A percentile compares a stretch with the other conserved stretches of the same genome.
These are phyloP conservation scores for Wickerhamiella alocasiicola DNA, from an alignment of 805 yeast genomes.

Conservation along the genomic window DNA sequence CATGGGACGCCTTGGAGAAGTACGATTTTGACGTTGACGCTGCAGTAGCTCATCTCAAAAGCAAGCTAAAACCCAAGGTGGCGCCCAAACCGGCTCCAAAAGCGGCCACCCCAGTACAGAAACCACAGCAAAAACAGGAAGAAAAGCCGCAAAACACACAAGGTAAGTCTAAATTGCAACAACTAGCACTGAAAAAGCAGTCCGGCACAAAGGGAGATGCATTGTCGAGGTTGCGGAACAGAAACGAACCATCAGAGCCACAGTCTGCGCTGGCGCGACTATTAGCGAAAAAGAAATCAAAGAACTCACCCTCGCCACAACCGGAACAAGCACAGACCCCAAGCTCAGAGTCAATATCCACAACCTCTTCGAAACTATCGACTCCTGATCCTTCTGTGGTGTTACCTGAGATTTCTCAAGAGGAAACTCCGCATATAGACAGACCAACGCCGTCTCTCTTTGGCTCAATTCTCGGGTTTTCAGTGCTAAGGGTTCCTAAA, in stretches of 20 bases:
- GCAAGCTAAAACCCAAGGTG: conserved; percentile 13
- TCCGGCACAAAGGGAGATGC: conserved; percentile 3
- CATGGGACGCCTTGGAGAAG: conserved; percentile 19
- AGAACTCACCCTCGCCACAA: neutral
- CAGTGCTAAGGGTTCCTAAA: conserved; percentile 3
- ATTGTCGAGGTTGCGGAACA: conserved; percentile 1
- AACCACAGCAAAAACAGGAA: conserved; percentile 9
- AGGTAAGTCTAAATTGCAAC: conserved; percentile 19
- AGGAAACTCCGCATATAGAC: neutral
- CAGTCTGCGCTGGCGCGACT: conserved; percentile 12
- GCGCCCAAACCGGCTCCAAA: conserved; percentile 2
- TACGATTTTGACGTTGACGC: conserved; percentile 22
- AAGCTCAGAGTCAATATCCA: neutral
- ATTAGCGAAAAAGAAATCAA: neutral
- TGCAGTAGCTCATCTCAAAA: conserved; percentile 19
- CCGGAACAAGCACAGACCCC: conserved; percentile 2
- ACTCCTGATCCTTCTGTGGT: neutral
- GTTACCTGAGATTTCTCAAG: neutral
- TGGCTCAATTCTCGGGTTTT: conserved; percentile 10
- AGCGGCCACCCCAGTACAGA: conserved; percentile 11
- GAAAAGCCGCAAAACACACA: conserved; percentile 7
- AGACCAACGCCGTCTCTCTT: conserved; percentile 10
- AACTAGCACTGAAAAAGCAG: conserved; percentile 10
- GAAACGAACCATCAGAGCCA: neutral
- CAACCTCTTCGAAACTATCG: neutral